phyloP scores from a whole-genome alignment of 108 stramenopile species.

The Cylindrotheca fusiformis region DNA sequence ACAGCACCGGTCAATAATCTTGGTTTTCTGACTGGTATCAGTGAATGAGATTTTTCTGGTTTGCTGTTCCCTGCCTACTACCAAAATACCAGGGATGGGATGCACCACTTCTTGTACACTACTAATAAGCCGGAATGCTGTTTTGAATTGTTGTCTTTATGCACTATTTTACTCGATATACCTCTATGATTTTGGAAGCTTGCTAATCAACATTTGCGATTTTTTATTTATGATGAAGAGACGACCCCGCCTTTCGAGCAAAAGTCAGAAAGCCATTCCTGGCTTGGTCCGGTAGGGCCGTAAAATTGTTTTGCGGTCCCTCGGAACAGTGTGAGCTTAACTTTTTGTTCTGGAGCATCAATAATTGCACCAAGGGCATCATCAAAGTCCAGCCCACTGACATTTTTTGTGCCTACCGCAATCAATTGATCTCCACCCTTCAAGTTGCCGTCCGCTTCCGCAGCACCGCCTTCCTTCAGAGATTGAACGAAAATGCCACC shows the following conservation, averaged over 20 bases:
- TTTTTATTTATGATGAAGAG: conserved; percentile 14
- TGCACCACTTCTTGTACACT: no score
- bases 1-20: neutral
- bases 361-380: conserved; percentile 79
- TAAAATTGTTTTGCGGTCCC: conserved; percentile 81
- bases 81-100: no score
- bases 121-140: no score
- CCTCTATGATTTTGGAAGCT: no score
- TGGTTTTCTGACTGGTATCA: neutral
- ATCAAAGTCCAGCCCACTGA: conserved; percentile 72
- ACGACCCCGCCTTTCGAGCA: conserved; percentile 47
- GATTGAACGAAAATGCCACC: conserved; percentile 87
- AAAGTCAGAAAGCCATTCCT: conserved; percentile 81
- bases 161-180: no score
- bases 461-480: conserved; percentile 65
- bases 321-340: conserved; percentile 71
- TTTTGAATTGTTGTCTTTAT: no score
- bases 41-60: no score
- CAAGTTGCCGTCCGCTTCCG: conserved; percentile 50
- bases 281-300: conserved; percentile 78
- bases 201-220: no score
- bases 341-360: conserved; percentile 50
- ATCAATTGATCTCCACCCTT: conserved; percentile 81
- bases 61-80: no score
- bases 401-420: conserved; percentile 64